Conservation (phyloP, 2,329 filamentous ascomycete genomes). For the Lecanicillium sp. region DNA sequence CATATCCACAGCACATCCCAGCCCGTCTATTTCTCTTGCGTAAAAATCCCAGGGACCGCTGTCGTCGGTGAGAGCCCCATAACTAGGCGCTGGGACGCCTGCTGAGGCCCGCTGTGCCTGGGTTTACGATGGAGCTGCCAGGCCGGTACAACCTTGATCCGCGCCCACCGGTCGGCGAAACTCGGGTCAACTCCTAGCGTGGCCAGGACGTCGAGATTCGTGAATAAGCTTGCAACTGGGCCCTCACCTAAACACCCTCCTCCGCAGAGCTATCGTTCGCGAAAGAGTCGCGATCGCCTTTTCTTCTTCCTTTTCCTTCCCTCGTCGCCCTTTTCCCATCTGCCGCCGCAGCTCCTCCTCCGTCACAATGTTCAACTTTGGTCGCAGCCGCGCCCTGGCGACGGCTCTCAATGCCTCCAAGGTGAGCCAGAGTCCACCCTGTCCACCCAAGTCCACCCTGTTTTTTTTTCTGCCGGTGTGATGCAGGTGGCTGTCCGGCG, state of each 20-base stretch:
- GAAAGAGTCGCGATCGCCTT: constrained; percentile 9
- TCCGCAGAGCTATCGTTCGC: constrained; percentile 3
- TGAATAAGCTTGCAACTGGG: constrained; percentile 5
- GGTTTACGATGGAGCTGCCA: too few species aligned
- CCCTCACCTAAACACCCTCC: constrained; percentile 1
- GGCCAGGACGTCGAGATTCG: constrained; percentile 9
- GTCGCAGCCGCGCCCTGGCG: constrained; percentile 72
- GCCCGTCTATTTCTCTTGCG: too few species aligned
- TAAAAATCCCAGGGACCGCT: too few species aligned
- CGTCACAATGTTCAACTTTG: constrained; percentile 75
- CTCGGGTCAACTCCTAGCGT: constrained; percentile 10
- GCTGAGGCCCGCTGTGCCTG: too few species aligned
- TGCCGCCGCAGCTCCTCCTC: constrained; percentile 9
- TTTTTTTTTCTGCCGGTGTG: constrained; percentile 7
- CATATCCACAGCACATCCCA: too few species aligned
- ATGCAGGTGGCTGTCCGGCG: constrained; percentile 9
- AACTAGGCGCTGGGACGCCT: too few species aligned
- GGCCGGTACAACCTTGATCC: constrained; percentile 10
- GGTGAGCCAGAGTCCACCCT: constrained; percentile 43
- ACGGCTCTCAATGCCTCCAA: constrained; percentile 71
- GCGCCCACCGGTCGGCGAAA: constrained; percentile 10
- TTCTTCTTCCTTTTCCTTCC: constrained; percentile 9
- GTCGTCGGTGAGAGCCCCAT: too few species aligned
- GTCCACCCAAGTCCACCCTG: constrained; percentile 5
- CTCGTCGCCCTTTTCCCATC: constrained; percentile 8